Conservation (phyloP, 257 asterid species). For the Petunia secreta region DNA sequence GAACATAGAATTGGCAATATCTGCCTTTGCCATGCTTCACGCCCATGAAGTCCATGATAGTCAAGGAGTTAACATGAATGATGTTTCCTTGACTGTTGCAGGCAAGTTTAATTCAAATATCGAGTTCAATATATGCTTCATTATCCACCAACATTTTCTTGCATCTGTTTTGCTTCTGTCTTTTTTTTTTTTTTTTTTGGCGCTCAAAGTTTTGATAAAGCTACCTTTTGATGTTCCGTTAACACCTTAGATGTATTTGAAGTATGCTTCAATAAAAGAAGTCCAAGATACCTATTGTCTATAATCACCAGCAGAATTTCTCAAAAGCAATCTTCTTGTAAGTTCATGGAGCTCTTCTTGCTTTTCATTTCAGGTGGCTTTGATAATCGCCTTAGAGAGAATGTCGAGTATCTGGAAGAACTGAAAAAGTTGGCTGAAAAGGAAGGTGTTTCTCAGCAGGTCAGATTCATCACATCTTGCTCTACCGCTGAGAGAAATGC, state of each 20-base stretch:
- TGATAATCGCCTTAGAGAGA: conserved; percentile 86
- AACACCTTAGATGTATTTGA: neutral
- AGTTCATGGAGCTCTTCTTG: neutral
- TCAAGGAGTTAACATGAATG: conserved; percentile 44
- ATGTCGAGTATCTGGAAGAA: conserved; percentile 84
- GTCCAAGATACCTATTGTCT: neutral
- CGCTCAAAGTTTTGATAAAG: no score
- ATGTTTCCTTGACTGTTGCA: conserved; percentile 71
- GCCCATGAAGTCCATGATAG: conserved; percentile 30
- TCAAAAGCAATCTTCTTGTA: conserved; percentile 1
- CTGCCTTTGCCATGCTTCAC: conserved; percentile 79
- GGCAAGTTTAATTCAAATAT: conserved; percentile 42
- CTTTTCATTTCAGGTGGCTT: conserved; percentile 67
- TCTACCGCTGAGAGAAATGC: conserved; percentile 76
- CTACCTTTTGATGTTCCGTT: neutral
- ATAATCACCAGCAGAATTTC: neutral
- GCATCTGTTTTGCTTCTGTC: neutral
- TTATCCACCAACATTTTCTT: neutral
- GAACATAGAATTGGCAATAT: conserved; percentile 88
- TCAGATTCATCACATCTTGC: conserved; percentile 83
- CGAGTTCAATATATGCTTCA: neutral
- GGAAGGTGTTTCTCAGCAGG: conserved; percentile 63
- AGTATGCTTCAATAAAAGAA: neutral
- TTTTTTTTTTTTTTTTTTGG: neutral
- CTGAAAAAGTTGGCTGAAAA: conserved; percentile 69